Conservation (phyloP, 192 early-diverging fungal genomes). For the Chytriomyces sp. region DNA sequence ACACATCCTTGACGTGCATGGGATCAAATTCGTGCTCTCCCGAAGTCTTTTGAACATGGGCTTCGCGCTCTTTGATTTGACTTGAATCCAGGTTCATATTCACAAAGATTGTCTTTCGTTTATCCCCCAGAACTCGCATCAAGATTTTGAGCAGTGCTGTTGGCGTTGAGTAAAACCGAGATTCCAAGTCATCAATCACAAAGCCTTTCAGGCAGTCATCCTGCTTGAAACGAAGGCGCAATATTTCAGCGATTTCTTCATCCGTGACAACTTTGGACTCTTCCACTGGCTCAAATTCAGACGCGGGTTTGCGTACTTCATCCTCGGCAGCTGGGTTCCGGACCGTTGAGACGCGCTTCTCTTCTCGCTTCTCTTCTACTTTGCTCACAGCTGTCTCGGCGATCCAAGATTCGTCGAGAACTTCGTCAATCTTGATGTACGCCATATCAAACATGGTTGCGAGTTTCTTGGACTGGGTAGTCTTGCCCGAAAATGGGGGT, state of each 20-base stretch:
- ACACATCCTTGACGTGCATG: conserved; percentile 49
- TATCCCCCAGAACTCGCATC: conserved; percentile 43
- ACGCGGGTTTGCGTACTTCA: not conserved
- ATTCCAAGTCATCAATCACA: conserved; percentile 64
- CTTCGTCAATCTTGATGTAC: conserved; percentile 55
- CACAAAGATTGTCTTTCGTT: conserved; percentile 44
- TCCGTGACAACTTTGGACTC: conserved; percentile 46
- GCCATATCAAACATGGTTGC: conserved; percentile 36
- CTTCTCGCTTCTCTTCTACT: not conserved
- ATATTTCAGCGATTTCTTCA: conserved; percentile 48
- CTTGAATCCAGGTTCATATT: conserved; percentile 46
- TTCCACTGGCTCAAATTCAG: conserved; percentile 39
- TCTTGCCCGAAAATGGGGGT: conserved; percentile 60
- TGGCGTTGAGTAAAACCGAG: conserved; percentile 46
- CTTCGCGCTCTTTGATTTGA: conserved; percentile 57
- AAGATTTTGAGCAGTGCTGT: conserved; percentile 44
- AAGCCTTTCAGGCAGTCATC: conserved; percentile 51
- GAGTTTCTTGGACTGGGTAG: conserved; percentile 50
- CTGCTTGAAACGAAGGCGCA: conserved; percentile 41
- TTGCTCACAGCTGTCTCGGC: not conserved
- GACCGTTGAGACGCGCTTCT: conserved; percentile 18
- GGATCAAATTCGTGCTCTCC: conserved; percentile 53
- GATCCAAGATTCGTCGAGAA: conserved; percentile 45
- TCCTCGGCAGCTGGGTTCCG: not conserved
- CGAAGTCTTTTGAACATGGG: conserved; percentile 23